Conservation (phyloP, 106 monocot species). For the Apostasia ramifera region DNA sequence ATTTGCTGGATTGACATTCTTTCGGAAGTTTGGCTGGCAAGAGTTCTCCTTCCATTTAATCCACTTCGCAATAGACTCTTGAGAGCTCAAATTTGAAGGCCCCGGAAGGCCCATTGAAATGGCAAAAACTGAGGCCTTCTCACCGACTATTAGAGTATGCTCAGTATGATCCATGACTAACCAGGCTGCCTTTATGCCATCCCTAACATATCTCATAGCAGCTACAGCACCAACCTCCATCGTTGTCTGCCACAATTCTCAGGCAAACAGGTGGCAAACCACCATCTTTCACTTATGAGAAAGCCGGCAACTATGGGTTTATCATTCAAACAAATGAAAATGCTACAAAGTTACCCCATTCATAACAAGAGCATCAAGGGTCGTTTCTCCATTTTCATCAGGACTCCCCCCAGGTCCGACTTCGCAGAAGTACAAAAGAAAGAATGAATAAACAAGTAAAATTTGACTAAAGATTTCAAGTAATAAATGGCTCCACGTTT, state of each 20-base stretch:
- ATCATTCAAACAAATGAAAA: not conserved
- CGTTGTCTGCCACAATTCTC: conserved; percentile 62
- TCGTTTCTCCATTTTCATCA: conserved; percentile 97
- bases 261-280: conserved; percentile 20
- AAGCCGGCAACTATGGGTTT: not conserved
- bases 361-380: conserved; percentile 91
- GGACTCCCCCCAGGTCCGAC: conserved; percentile 97
- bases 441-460: not conserved
- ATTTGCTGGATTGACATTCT: conserved; percentile 53
- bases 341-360: conserved; percentile 55
- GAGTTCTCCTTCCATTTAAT: conserved; percentile 53
- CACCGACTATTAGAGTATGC: conserved; percentile 83
- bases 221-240: conserved; percentile 92
- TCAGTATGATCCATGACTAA: conserved; percentile 78
- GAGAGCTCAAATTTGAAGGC: conserved; percentile 69
- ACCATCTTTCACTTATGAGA: conserved; percentile 11
- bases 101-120: conserved; percentile 93
- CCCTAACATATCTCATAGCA: conserved; percentile 92
- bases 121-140: conserved; percentile 76
- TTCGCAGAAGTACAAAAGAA: conserved; percentile 15
- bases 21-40: conserved; percentile 85
- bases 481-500: too few species aligned
- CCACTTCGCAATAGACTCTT: conserved; percentile 74
- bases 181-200: conserved; percentile 82
- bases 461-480: too few species aligned